These are phyloP conservation scores for Dendrobium officinale DNA, from an alignment of 106 monocot species.

Conservation along the genomic window DNA sequence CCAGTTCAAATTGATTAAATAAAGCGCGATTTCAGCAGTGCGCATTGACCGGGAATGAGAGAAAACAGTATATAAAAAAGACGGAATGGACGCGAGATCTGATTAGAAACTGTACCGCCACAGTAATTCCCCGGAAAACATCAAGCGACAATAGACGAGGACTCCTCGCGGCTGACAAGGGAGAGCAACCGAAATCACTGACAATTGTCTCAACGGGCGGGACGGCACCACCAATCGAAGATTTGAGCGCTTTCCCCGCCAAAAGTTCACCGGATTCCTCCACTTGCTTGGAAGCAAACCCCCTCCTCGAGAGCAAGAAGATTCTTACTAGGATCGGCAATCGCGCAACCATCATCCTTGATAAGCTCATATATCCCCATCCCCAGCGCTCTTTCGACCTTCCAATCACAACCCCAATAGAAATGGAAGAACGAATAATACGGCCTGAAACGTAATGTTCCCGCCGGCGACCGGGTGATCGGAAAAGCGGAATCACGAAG, in stretches of 20 bases:
- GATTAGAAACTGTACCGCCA: conserved; percentile 27
- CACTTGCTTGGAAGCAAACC: neutral
- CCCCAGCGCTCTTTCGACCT: neutral
- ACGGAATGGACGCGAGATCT: neutral
- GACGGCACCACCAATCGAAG: neutral
- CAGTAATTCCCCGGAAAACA: conserved; percentile 75
- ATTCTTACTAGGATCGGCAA: neutral
- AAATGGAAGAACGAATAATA: neutral
- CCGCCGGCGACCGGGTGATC: neutral
- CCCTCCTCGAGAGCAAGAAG: conserved; percentile 9
- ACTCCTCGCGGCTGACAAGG: neutral
- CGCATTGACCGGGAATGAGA: neutral
- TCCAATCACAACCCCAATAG: no score
- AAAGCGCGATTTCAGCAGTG: neutral
- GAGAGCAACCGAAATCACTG: neutral
- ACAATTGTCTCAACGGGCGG: neutral
- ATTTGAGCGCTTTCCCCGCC: neutral
- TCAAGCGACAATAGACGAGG: conserved; percentile 62
- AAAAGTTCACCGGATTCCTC: neutral
- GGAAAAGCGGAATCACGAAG: neutral
- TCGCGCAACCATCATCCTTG: neutral
- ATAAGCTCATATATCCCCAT: conserved; percentile 34
- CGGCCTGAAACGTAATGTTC: no score
- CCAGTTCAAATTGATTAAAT: neutral
- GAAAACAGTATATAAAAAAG: neutral